These are phyloP conservation scores for Heracleum sosnowskyi DNA, from an alignment of 129 eudicot genomes.

Conservation along the genomic window DNA sequence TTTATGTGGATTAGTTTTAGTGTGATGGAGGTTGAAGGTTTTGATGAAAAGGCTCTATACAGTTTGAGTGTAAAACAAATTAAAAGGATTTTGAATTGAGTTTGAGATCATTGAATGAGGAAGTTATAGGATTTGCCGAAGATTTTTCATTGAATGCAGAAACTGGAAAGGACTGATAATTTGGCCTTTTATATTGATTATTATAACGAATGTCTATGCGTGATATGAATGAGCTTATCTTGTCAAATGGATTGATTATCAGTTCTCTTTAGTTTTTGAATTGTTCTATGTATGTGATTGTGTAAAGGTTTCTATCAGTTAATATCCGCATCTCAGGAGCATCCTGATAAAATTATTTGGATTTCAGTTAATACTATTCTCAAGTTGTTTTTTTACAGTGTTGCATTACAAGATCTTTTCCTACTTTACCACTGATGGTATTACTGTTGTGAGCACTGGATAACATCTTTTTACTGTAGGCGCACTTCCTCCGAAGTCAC, in stretches of 20 bases:
- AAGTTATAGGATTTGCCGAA: neutral
- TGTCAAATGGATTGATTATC: neutral
- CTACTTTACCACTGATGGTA: neutral
- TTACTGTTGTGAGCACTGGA: neutral
- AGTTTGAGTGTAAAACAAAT: neutral
- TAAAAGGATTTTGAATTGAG: neutral
- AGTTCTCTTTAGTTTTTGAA: neutral
- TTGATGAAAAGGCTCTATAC: neutral
- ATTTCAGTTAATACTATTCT: neutral
- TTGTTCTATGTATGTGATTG: neutral
- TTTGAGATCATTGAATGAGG: neutral
- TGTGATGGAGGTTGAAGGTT: neutral
- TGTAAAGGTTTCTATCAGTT: neutral
- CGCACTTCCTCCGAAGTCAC: conserved; percentile 34
- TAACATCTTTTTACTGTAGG: conserved; percentile 32
- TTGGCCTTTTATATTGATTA: neutral
- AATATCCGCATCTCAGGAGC: neutral
- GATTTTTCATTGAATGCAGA: too few species aligned
- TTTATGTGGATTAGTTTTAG: neutral
- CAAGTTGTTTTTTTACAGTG: neutral
- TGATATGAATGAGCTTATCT: neutral
- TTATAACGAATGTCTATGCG: neutral
- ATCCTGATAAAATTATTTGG: neutral
- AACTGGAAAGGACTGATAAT: neutral
- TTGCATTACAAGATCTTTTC: neutral